A percentile compares a stretch with the other conserved stretches of the same genome.
These are phyloP conservation scores for Escovopsis sp. DNA, from an alignment of 2,329 filamentous ascomycete genomes.

Conservation along the genomic window DNA sequence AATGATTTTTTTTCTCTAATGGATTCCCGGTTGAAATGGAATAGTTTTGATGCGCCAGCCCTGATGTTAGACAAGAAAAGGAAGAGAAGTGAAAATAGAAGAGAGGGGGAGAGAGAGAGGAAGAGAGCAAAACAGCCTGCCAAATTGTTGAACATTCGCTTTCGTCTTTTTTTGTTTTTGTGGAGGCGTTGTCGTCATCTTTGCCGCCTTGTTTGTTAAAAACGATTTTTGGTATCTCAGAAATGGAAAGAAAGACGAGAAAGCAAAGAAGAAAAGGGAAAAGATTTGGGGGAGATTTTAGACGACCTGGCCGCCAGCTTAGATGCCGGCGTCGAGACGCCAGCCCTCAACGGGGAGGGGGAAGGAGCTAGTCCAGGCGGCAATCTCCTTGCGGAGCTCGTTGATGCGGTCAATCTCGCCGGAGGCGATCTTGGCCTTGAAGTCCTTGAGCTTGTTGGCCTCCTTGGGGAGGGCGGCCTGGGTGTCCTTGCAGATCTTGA, in stretches of 20 bases:
- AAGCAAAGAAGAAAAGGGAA: too few species aligned
- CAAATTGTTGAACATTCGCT: constrained; percentile 15
- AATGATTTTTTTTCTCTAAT: background rate
- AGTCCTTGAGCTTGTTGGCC: constrained; percentile 99
- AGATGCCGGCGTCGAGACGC: constrained; percentile 46
- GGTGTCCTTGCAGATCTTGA: constrained; percentile 82
- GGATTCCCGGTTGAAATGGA: constrained; percentile 5
- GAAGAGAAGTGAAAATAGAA: too few species aligned
- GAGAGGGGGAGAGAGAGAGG: too few species aligned
- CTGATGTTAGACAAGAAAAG: constrained; percentile 1
- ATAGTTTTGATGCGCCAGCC: constrained; percentile 9
- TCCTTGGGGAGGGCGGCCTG: constrained; percentile 81
- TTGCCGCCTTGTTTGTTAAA: background rate
- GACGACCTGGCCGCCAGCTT: constrained; percentile 16
- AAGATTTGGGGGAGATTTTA: background rate
- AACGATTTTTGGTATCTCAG: constrained; percentile 4
- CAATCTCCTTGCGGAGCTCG: constrained; percentile 76
- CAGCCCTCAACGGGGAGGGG: constrained; percentile 75
- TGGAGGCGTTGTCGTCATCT: constrained; percentile 1
- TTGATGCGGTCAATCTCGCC: constrained; percentile 73
- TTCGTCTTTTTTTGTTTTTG: constrained; percentile 5
- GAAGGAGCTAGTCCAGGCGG: constrained; percentile 76
- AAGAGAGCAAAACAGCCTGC: background rate
- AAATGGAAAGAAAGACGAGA: background rate
- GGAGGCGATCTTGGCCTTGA: constrained; percentile 78